These are phyloP conservation scores for Kodamaea anthophila DNA, from an alignment of 1,139 yeast genomes.

Conservation along the genomic window DNA sequence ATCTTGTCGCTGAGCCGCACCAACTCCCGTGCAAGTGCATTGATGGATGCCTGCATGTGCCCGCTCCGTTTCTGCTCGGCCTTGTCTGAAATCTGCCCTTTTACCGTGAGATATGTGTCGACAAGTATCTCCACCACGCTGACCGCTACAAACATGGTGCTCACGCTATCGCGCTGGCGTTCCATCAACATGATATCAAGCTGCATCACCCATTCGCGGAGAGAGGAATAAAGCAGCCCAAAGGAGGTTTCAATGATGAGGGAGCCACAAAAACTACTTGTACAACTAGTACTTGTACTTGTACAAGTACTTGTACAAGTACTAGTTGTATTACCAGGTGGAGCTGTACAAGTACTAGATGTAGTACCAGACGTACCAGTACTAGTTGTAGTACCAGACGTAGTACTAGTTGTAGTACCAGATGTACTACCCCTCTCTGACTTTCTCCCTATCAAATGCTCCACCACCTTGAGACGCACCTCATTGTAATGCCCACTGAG, in stretches of 20 bases:
- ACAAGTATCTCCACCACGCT: conserved; percentile 52
- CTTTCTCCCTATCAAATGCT: conserved; percentile 26
- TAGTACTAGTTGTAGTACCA: no score
- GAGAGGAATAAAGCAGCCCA: conserved; percentile 19
- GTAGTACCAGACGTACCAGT: no score
- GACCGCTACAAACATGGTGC: conserved; percentile 15
- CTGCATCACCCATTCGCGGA: conserved; percentile 33
- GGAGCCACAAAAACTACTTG: no score
- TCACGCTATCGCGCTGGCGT: neutral
- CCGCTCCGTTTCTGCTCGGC: conserved; percentile 15
- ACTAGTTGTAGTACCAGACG: no score
- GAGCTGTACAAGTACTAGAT: no score
- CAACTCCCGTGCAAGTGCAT: conserved; percentile 30
- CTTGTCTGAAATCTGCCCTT: conserved; percentile 20
- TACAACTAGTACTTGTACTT: no score
- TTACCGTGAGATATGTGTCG: conserved; percentile 37
- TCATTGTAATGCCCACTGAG: conserved; percentile 36
- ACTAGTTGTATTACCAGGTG: no score
- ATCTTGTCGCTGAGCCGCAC: conserved; percentile 33
- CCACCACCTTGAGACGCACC: conserved; percentile 39
- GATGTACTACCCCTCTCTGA: no score
- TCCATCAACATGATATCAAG: conserved; percentile 18
- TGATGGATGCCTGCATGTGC: conserved; percentile 20
- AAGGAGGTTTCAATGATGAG: conserved; percentile 22
- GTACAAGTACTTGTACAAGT: no score